Base-by-base conservation (phyloP, 1,284 basidiomycete genomes). In the Rhodotorula sp. region DNA sequence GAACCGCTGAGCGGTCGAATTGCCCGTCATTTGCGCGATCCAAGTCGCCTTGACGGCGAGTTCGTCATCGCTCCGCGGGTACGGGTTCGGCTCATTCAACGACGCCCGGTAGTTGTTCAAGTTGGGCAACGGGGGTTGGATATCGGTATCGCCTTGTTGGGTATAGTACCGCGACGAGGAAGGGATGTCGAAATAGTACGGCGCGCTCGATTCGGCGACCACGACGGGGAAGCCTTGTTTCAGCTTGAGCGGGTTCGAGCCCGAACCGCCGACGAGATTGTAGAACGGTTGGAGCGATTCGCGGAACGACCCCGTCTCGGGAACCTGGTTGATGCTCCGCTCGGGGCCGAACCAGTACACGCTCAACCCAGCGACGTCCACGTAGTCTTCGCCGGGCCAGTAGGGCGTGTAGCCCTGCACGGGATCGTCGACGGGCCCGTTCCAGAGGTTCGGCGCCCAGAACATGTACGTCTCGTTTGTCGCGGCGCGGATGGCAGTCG, bases 341-440 rank as follows among this genome's bases (percentile, higher is more conserved):
- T 69, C n/a, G 20, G 62, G 62, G 21, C 75, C 72, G 47, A 70
- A 74, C 15, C 71, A 68, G 70, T 71, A 73, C 64, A 75, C 62
- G 16, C 70, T 73, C 2, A 78, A 62, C 3, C 78, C 78, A 7
- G 72, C 77, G 49, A 78, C 57, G 58, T 79, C 78, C 68, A 79
- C 78, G 61, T 78, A 77, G 12, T 77, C 65, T 34, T 78, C 72
- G n/a, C 77, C 78, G 1, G 78, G 78, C 64, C 73, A 79, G 62
- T 78, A 79, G 2, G 72, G 68, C 48, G 62, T 58, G 62, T 79
- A 79, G 10, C 78, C 78, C 54, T 77, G 76, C 10, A 52, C 39
- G 5, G 57, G 12, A 18, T 75, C 73, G 43, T 71, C 70, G 3
- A 73, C 68, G 8, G 67, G 60, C 0, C 76, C 77, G 21, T 51